These are phyloP conservation scores for Paraphoma sp. DNA, from an alignment of 2,329 filamentous ascomycete genomes.

Conservation along the genomic window DNA sequence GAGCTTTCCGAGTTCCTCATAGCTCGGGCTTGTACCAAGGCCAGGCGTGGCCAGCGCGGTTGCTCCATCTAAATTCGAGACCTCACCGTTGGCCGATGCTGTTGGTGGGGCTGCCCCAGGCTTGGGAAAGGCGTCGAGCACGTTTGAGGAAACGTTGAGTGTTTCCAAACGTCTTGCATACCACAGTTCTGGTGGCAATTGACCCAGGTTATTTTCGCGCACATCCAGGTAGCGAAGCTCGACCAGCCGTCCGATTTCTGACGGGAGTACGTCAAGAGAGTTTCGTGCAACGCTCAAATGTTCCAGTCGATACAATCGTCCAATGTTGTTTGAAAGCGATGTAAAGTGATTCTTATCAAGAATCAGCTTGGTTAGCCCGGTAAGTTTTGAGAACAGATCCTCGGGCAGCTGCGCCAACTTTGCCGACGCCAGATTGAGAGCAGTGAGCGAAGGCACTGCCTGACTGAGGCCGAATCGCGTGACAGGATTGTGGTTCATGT, in stretches of 20 bases:
- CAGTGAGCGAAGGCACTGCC: conserved; percentile 80
- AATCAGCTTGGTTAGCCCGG: conserved; percentile 84
- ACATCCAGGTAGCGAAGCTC: conserved; percentile 88
- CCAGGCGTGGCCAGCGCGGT: conserved; percentile 54
- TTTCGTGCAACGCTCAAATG: conserved; percentile 96
- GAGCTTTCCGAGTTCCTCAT: conserved; percentile 75
- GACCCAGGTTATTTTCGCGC: conserved; percentile 89
- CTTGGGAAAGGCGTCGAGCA: conserved; percentile 89
- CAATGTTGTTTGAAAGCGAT: conserved; percentile 83
- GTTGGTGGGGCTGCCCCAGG: conserved; percentile 73
- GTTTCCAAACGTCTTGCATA: conserved; percentile 89
- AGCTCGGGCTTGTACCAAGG: conserved; percentile 65
- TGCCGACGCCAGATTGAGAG: conserved; percentile 86
- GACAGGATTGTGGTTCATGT: conserved; percentile 92
- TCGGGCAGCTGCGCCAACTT: conserved; percentile 90
- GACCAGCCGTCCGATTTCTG: conserved; percentile 84
- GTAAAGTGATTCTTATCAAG: conserved; percentile 97
- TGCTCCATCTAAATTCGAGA: conserved; percentile 48
- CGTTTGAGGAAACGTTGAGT: conserved; percentile 93
- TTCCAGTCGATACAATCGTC: conserved; percentile 81
- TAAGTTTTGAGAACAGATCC: conserved; percentile 84
- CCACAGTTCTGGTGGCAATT: conserved; percentile 93
- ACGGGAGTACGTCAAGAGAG: conserved; percentile 79
- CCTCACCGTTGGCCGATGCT: conserved; percentile 32
- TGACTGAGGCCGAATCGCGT: conserved; percentile 87